These are phyloP conservation scores for Pulicaria dysenterica DNA, from an alignment of 129 eudicot genomes.

Conservation along the genomic window DNA sequence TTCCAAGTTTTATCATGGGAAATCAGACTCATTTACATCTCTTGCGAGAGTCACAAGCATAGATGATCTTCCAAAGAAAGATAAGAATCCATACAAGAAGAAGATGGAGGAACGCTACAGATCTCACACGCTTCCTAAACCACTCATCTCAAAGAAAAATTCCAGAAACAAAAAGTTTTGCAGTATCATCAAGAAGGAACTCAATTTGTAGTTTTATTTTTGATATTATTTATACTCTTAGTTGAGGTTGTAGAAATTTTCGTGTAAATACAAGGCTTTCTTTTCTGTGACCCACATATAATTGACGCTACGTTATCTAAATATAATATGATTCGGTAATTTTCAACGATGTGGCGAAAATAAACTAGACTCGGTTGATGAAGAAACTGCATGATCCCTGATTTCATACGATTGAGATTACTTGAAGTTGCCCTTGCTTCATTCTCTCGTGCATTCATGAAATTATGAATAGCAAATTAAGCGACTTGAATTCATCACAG, in stretches of 20 bases:
- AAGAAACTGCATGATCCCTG: no score
- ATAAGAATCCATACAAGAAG: slow-evolving; percentile 31
- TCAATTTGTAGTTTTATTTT: slow-evolving; percentile 8
- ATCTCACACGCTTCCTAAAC: slow-evolving; percentile 59
- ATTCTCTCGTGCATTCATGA: background rate
- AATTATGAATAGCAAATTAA: background rate
- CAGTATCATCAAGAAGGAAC: slow-evolving; percentile 5
- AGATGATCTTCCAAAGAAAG: slow-evolving; percentile 79
- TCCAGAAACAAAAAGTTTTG: slow-evolving; percentile 29
- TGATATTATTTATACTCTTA: background rate
- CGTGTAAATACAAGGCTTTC: slow-evolving; percentile 26
- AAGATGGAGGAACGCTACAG: slow-evolving; percentile 48
- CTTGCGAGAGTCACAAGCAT: slow-evolving; percentile 68
- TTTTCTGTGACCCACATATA: background rate
- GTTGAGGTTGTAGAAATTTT: slow-evolving; percentile 9
- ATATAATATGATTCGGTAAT: no score
- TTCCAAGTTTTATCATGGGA: slow-evolving; percentile 77
- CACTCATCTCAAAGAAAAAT: slow-evolving; percentile 55
- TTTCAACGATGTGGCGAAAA: no score
- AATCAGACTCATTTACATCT: slow-evolving; percentile 78
- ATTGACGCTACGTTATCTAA: no score
- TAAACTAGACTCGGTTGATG: no score
- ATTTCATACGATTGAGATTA: no score
- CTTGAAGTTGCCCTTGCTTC: no score
- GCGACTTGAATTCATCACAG: slow-evolving; percentile 5